phyloP scores from a whole-genome alignment of 371 early-diverging fungal genomes.

The Mortierella sp. region DNA sequence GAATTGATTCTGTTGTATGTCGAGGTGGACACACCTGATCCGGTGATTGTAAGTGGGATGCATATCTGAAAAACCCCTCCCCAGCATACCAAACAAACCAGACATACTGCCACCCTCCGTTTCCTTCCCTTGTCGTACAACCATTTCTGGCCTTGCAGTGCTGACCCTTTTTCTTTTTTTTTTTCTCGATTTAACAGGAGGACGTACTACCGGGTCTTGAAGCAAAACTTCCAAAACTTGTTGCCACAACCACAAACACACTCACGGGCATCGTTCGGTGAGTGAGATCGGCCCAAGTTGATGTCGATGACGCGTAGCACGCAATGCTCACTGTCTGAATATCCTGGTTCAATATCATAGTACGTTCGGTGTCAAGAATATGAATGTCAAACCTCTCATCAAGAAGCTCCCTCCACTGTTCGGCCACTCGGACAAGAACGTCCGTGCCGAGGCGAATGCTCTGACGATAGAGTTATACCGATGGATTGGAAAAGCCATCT shows the following conservation, averaged over 20 bases:
- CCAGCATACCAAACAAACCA: no score
- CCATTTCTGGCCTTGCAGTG: no score
- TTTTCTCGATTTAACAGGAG: slow-evolving; percentile 61
- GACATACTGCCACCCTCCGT: no score
- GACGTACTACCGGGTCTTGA: slow-evolving; percentile 78
- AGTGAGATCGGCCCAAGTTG: background rate
- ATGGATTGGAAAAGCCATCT: slow-evolving; percentile 83
- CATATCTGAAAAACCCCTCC: background rate
- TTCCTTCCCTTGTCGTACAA: no score
- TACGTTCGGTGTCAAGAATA: slow-evolving; percentile 82
- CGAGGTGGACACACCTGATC: slow-evolving; percentile 87
- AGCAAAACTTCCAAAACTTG: slow-evolving; percentile 93
- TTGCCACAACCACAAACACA: slow-evolving; percentile 77
- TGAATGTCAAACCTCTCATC: slow-evolving; percentile 82
- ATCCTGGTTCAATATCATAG: slow-evolving; percentile 34
- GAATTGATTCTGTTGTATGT: slow-evolving; percentile 87
- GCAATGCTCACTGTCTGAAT: no score
- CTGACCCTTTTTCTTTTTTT: background rate
- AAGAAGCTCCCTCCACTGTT: slow-evolving; percentile 91
- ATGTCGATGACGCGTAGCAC: no score
- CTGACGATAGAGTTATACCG: slow-evolving; percentile 82
- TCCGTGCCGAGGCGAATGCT: slow-evolving; percentile 86
- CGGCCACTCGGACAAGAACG: slow-evolving; percentile 92
- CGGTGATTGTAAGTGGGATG: slow-evolving; percentile 74
- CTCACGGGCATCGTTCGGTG: slow-evolving; percentile 80